These are phyloP conservation scores for Adansonia digitata DNA, from an alignment of 345 rosid genomes.

Conservation along the genomic window DNA sequence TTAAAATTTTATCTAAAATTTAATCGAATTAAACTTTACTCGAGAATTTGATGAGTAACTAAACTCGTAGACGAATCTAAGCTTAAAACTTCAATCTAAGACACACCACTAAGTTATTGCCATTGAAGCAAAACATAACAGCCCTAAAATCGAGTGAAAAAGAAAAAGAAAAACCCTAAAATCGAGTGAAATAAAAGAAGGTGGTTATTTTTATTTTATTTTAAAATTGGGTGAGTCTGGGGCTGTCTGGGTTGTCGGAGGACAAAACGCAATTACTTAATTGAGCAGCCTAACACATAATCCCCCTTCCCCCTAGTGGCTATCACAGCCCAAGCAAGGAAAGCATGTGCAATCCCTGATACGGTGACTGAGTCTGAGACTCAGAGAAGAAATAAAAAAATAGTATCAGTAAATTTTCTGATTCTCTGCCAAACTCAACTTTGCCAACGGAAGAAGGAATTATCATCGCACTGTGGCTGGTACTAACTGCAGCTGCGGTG, in stretches of 20 bases:
- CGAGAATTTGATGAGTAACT: too few species aligned
- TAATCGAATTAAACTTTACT: too few species aligned
- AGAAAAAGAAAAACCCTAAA: background rate
- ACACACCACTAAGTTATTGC: too few species aligned
- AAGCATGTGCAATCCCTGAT: background rate
- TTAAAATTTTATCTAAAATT: too few species aligned
- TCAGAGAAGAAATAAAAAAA: too few species aligned
- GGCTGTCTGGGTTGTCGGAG: background rate
- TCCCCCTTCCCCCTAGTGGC: background rate
- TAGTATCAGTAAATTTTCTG: slow-evolving; percentile 8
- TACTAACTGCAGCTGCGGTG: too few species aligned
- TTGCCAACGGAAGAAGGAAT: slow-evolving; percentile 19
- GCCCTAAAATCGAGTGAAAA: too few species aligned
- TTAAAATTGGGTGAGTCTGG: too few species aligned
- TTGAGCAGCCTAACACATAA: background rate
- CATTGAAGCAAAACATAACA: background rate
- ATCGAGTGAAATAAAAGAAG: background rate
- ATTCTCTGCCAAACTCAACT: too few species aligned
- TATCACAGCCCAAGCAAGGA: background rate
- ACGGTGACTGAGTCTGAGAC: background rate
- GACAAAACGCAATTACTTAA: slow-evolving; percentile 35
- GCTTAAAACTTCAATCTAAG: too few species aligned
- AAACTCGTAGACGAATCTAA: too few species aligned
- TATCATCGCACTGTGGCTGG: slow-evolving; percentile 23
- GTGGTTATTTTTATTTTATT: too few species aligned